Base-by-base conservation (phyloP, 257 asterid genomes). In the Datura wrightii region DNA sequence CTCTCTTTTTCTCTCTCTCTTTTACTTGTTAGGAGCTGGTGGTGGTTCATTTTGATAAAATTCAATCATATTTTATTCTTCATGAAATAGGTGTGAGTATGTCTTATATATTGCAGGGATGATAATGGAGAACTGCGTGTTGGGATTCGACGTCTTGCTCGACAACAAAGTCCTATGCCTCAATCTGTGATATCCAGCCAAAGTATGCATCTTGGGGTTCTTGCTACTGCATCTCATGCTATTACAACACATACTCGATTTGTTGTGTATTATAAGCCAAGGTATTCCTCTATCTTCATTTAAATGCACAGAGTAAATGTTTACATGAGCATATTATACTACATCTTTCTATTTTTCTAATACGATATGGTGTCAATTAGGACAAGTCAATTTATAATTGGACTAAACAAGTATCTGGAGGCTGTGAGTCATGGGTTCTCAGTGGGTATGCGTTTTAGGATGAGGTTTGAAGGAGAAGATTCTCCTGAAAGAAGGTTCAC, bases 181-280 rank as follows among this genome's bases (percentile, higher is more conserved):
- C 90, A 95, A 62, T 93, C 97, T 10, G 97, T 94, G 74, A 91
- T 94, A 59, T 94, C 98, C 84, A 92, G 98, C 89, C 97, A 93
- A 87, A 91, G 97, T 90, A 94, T 94, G 98, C 98, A 93, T 88
- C 93, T 93, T 79, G 98, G 98, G 11, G 97, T 94, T 81, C 97
- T 94, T 79, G 97, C 97, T 3, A 92, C 98, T 46, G 98, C 97
- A 11, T 93, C 93, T 31, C 98, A 94, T 86, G 94, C 98, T 80
- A 88, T 92, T 74, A 93, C 88, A 62, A 91, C 97, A 0, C 90
- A 91, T 34, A 92, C 97, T 60, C 88, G 65, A 24, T 94, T 94
- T 72, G 88, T 90, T 56, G 97, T 94, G 41, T 93, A 86, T 84
- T 94, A 93, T 91, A 93, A 94, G 90, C 98, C 98, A 80, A 88